Base-by-base conservation (phyloP, 495 filamentous ascomycete species). In the Thermochaetoides thermophila region DNA sequence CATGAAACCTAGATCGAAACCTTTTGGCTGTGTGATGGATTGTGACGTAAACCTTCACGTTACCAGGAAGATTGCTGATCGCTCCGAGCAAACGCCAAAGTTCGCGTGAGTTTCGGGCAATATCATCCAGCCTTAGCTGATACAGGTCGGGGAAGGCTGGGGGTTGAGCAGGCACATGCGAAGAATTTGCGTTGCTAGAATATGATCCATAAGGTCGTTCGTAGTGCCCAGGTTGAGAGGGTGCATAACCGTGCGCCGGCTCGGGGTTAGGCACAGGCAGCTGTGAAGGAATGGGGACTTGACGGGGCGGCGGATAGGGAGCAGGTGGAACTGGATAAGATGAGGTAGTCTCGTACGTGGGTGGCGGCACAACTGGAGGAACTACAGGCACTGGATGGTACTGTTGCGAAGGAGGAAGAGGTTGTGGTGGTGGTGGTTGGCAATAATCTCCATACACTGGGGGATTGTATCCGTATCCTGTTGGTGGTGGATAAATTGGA, bases 21-120 rank as follows among this genome's bases (percentile, higher is more conserved):
- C 64, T 66, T 32, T 60, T 49, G 35, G 65, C 55, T 10, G 72
- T 46, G 49, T 78, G 74, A 38, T 77, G 65, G 34, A 86, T 67
- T 6, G 76, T 59, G 31, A 71, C 70, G 38, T 69, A 70, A 6
- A 83, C 61, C 30, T 73, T 64, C 30, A 79, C 61, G 42, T 67
- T 69, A 17, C 67, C 63, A 7, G 69, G 71, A 7, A 83, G 50
- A 20, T 80, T 71, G 41, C 73, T 73, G 39, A 81, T 57, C 4
- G 63, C 61, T 19, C 61, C 64, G 17, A 74, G 66, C 8, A 56
- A 48, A 30, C 67, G 63, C 75, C 79, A 84, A 16, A 78, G 44
- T 19, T 75, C 71, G 17, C 68, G 65, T 15, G 74, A 68, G 35
- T 60, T 66, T 15, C 58, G 54, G 5, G 73, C 69, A 29, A 82